A percentile compares a stretch with the other conserved stretches of the same genome.
Evolutionary conservation across 2,329 filamentous ascomycete species (phyloP).

Genomic region (Metarhizium anisopliae): DNA sequence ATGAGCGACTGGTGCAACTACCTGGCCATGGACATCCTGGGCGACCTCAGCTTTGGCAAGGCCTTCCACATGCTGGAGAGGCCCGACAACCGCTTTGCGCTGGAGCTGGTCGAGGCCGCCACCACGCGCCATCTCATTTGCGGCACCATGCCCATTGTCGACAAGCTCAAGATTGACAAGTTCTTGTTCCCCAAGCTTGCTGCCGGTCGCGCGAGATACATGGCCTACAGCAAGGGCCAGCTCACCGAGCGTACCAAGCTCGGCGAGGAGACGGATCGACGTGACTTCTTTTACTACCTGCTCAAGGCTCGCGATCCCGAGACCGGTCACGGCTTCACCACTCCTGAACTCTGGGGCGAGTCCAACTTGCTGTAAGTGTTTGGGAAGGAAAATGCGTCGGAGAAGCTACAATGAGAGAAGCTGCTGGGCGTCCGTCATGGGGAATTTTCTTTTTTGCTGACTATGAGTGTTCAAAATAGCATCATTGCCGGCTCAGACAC

Average conservation of each 20-base stretch:
- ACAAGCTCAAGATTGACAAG: conserved; percentile 57
- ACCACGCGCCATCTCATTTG: conserved; percentile 62
- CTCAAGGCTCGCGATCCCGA: conserved; percentile 64
- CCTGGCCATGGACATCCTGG: conserved; percentile 54
- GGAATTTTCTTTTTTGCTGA: background rate
- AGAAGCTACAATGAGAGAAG: too few relatives aligned
- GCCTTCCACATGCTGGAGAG: conserved; percentile 53
- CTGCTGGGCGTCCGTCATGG: too few relatives aligned
- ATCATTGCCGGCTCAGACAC: conserved; percentile 67
- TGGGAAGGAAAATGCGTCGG: too few relatives aligned
- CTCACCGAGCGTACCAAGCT: conserved; percentile 57
- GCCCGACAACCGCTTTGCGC: conserved; percentile 54
- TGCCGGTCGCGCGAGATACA: conserved; percentile 58
- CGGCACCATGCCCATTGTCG: conserved; percentile 61
- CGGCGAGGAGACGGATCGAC: conserved; percentile 56
- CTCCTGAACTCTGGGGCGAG: conserved; percentile 60
- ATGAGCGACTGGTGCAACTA: conserved; percentile 57
- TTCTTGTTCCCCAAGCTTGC: conserved; percentile 60
- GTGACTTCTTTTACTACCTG: conserved; percentile 70
- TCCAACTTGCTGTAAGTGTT: conserved; percentile 52
- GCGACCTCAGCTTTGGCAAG: conserved; percentile 52
- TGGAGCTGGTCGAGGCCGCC: conserved; percentile 57
- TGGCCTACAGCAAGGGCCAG: conserved; percentile 61
- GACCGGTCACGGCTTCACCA: conserved; percentile 57
- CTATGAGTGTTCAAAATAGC: conserved; percentile 17